A percentile compares a stretch with the other conserved stretches of the same genome.
phyloP scores from a whole-genome alignment of 2,329 filamentous ascomycete species.

The Beauveria pseudobassiana region DNA sequence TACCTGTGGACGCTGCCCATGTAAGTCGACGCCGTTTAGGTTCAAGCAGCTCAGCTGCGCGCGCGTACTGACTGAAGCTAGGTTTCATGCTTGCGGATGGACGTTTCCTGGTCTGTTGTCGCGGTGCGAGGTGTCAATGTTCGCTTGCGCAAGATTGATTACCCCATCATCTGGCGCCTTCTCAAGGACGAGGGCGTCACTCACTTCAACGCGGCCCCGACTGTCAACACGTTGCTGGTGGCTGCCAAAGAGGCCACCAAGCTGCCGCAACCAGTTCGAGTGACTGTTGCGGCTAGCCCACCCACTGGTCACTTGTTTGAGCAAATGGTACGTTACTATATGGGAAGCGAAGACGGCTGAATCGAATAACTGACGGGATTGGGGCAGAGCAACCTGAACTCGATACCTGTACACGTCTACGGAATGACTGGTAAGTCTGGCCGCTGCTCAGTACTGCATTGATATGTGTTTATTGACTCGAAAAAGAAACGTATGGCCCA shows the following conservation, averaged over 20 bases:
- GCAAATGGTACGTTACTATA: slow-evolving; percentile 59
- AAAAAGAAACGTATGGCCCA: slow-evolving; percentile 79
- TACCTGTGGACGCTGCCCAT: slow-evolving; percentile 92
- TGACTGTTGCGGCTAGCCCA: slow-evolving; percentile 88
- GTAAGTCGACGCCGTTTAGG: slow-evolving; percentile 46
- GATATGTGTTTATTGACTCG: not conserved
- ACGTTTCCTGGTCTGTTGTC: slow-evolving; percentile 88
- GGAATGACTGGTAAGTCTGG: slow-evolving; percentile 50
- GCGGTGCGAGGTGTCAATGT: slow-evolving; percentile 92
- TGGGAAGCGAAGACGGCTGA: not conserved
- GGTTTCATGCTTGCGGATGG: slow-evolving; percentile 67
- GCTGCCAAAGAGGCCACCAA: slow-evolving; percentile 65
- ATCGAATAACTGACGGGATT: not conserved
- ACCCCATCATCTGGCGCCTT: slow-evolving; percentile 83
- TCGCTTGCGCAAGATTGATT: slow-evolving; percentile 91
- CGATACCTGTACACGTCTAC: slow-evolving; percentile 89
- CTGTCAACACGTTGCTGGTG: slow-evolving; percentile 90
- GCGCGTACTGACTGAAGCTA: slow-evolving; percentile 16
- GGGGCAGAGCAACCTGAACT: slow-evolving; percentile 55
- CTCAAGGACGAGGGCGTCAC: slow-evolving; percentile 82
- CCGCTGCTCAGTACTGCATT: not conserved
- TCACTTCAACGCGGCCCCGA: slow-evolving; percentile 93
- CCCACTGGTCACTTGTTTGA: slow-evolving; percentile 87
- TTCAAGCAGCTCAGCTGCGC: no score
- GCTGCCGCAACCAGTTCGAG: slow-evolving; percentile 64